Percentiles rank a stretch among this genome's conserved stretches.
phyloP scores from a whole-genome alignment of 192 early-diverging fungal species.

The Umbelopsis isabellina region DNA sequence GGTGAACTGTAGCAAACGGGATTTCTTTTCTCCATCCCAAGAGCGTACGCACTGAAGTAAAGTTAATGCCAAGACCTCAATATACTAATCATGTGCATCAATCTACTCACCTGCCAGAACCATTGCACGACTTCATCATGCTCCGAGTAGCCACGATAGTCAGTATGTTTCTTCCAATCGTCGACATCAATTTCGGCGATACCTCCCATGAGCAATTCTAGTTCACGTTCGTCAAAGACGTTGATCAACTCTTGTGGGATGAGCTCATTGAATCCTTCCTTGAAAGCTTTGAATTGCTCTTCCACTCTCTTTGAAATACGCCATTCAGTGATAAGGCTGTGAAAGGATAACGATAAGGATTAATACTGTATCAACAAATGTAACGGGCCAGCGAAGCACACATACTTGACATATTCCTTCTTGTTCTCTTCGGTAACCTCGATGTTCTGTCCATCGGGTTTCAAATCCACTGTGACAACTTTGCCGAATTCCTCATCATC shows the following conservation, averaged over 20 bases:
- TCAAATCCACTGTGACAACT: conserved; percentile 85
- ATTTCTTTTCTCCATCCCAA: conserved; percentile 94
- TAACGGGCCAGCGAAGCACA: not conserved
- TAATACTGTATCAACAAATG: not conserved
- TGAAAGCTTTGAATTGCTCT: conserved; percentile 96
- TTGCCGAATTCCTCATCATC: conserved; percentile 95
- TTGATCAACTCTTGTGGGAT: conserved; percentile 94
- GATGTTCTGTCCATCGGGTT: conserved; percentile 85
- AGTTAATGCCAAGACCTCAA: not conserved
- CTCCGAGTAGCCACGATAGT: conserved; percentile 97
- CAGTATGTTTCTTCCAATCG: conserved; percentile 99
- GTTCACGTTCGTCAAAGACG: conserved; percentile 97
- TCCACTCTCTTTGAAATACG: conserved; percentile 88
- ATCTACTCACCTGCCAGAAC: conserved; percentile 83
- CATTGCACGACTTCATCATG: conserved; percentile 92
- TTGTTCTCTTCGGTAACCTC: conserved; percentile 97
- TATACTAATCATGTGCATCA: not conserved
- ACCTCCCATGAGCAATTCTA: conserved; percentile 96
- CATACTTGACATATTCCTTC: conserved; percentile 87
- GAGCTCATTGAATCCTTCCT: conserved; percentile 92
- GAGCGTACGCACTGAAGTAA: conserved; percentile 65
- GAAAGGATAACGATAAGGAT: not conserved
- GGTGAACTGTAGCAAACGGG: conserved; percentile 94
- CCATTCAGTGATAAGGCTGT: conserved; percentile 81
- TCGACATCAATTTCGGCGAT: conserved; percentile 96